Conservation (phyloP, 768 basidiomycete genomes). For the Russula lepida region DNA sequence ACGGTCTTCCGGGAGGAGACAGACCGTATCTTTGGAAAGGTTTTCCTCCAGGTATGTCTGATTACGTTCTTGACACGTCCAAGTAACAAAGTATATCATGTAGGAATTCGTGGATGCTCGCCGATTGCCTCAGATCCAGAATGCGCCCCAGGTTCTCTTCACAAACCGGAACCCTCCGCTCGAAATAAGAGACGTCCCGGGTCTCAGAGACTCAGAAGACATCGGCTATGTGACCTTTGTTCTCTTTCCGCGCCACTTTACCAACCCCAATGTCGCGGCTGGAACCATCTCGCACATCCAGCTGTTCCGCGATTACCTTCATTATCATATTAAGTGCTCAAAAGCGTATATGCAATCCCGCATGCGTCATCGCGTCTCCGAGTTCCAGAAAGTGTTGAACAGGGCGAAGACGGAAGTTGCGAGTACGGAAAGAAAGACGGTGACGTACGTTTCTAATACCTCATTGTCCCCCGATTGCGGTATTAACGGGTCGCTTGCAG, state of each 20-base stretch:
- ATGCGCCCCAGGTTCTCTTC: conserved; percentile 94
- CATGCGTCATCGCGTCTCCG: conserved; percentile 87
- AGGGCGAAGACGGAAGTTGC: conserved; percentile 90
- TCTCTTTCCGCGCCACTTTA: conserved; percentile 93
- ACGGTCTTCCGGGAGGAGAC: conserved; percentile 97
- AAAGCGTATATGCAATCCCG: conserved; percentile 99
- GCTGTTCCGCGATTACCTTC: conserved; percentile 96
- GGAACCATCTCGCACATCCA: conserved; percentile 91
- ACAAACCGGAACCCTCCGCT: conserved; percentile 91
- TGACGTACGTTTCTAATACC: conserved; percentile 47
- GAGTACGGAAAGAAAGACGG: conserved; percentile 81
- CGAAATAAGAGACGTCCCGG: conserved; percentile 85
- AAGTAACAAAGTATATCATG: neutral
- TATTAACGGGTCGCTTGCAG: conserved; percentile 6
- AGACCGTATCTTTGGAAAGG: conserved; percentile 92
- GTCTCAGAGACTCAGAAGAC: conserved; percentile 58
- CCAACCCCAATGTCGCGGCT: conserved; percentile 55
- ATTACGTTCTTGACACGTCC: neutral
- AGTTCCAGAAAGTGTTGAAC: conserved; percentile 95
- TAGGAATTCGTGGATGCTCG: conserved; percentile 99
- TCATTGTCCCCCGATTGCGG: neutral
- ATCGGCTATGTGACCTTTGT: conserved; percentile 42
- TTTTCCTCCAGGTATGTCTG: conserved; percentile 81
- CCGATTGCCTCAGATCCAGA: conserved; percentile 84
- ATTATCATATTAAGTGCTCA: conserved; percentile 98